A percentile compares a stretch with the other conserved stretches of the same genome.
These are phyloP conservation scores for Candida pseudoglaebosa DNA, from an alignment of 805 yeast genomes.

Conservation along the genomic window DNA sequence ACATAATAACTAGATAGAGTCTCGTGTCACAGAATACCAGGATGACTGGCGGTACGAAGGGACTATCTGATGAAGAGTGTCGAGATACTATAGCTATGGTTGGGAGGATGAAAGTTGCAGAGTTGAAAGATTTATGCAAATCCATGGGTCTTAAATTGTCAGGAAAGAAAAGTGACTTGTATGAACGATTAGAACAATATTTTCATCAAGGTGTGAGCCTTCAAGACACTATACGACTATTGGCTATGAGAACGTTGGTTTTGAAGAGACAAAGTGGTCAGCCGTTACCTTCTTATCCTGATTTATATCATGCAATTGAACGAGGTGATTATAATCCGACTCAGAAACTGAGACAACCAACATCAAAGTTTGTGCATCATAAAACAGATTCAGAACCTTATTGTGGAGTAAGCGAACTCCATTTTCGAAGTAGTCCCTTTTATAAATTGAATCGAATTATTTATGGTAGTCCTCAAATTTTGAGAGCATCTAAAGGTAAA, in stretches of 20 bases:
- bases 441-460: conserved; percentile 46
- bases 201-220: conserved; percentile 38
- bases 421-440: conserved; percentile 55
- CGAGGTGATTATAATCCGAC: conserved; percentile 19
- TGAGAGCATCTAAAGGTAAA: conserved; percentile 44
- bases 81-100: conserved; percentile 12
- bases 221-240: conserved; percentile 40
- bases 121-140: conserved; percentile 51
- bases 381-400: conserved; percentile 13
- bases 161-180: conserved; percentile 62
- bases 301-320: conserved; percentile 24
- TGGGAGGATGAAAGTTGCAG: conserved; percentile 40
- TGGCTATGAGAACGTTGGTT: conserved; percentile 40
- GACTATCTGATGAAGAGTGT: conserved; percentile 13
- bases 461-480: conserved; percentile 45
- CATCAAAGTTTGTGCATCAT: conserved; percentile 1
- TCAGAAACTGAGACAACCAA: conserved; percentile 1
- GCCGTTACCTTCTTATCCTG: conserved; percentile 32
- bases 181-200: conserved; percentile 48
- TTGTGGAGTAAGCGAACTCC: conserved; percentile 39
- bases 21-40: not conserved
- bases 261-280: conserved; percentile 30
- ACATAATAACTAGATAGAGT: not conserved
- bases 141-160: conserved; percentile 44
- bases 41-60: conserved; percentile 2